A percentile compares a stretch with the other conserved stretches of the same genome.
phyloP scores from a whole-genome alignment of 331 rosid genomes.

The Telfairia occidentalis region DNA sequence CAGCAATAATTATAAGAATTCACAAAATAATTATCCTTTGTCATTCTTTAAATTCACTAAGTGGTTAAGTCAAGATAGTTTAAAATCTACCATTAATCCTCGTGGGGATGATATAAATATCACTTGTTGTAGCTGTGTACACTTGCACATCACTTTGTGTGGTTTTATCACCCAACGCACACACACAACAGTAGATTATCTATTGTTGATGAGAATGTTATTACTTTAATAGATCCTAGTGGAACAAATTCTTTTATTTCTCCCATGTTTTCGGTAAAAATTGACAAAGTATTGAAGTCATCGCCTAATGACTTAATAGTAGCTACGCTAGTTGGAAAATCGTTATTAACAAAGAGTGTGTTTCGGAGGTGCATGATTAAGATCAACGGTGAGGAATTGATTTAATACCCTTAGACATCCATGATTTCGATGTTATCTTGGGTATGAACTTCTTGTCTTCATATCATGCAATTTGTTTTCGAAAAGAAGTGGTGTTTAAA shows the following conservation, averaged over 20 bases:
- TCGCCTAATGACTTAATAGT: background rate
- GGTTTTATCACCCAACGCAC: no score
- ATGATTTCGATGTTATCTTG: background rate
- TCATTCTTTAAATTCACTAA: no score
- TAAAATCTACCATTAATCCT: no score
- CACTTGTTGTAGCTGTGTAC: no score
- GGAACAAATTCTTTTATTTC: background rate
- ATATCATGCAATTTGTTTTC: background rate
- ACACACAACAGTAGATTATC: no score
- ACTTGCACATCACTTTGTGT: no score
- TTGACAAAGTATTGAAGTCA: background rate
- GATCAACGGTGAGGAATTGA: background rate
- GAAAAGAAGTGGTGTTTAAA: background rate
- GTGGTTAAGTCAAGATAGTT: no score
- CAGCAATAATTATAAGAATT: no score
- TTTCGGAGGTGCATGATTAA: background rate
- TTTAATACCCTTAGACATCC: background rate
- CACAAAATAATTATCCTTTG: no score
- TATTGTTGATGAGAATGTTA: no score
- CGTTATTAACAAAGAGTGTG: background rate
- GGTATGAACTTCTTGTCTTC: background rate
- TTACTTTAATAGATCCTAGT: background rate
- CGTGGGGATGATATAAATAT: no score
- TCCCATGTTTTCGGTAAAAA: background rate
- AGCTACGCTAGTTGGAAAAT: background rate